Evolutionary conservation across 2,329 filamentous ascomycete species (phyloP).

Genomic region (Aspergillus sp.): DNA sequence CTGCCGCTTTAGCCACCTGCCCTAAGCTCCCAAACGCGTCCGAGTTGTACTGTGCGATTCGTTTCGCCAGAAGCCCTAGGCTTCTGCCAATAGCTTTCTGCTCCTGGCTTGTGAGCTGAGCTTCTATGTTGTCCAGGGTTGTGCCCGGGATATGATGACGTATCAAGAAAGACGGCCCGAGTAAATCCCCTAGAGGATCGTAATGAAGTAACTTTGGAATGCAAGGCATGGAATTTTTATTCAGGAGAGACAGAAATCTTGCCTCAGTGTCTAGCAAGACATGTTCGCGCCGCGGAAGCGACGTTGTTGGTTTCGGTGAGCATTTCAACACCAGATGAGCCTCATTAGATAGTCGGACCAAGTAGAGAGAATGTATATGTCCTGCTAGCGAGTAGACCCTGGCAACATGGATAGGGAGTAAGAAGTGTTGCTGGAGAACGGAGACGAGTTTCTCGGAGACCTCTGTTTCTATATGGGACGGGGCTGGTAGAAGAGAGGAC

Average conservation of each 20-base stretch:
- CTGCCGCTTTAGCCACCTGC: conserved; percentile 46
- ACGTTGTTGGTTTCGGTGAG: conserved; percentile 32
- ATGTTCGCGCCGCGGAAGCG: conserved; percentile 42
- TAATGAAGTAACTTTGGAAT: conserved; percentile 41
- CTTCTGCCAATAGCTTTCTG: conserved; percentile 34
- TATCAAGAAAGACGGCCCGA: conserved; percentile 37
- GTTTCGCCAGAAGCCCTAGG: conserved; percentile 38
- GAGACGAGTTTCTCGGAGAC: conserved; percentile 27
- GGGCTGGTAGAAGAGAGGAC: conserved; percentile 12
- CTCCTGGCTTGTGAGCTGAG: conserved; percentile 29
- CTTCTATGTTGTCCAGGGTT: conserved; percentile 32
- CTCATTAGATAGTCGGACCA: conserved; percentile 40
- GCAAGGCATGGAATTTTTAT: conserved; percentile 31
- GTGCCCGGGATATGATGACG: conserved; percentile 37
- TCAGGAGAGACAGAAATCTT: conserved; percentile 37
- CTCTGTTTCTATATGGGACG: conserved; percentile 10
- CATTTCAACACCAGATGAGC: conserved; percentile 38
- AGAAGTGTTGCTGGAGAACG: conserved; percentile 33
- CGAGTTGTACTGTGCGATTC: conserved; percentile 47
- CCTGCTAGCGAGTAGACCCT: conserved; percentile 25
- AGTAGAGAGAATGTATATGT: conserved; percentile 37
- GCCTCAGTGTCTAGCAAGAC: conserved; percentile 42
- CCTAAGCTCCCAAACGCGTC: conserved; percentile 52
- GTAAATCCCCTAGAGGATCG: conserved; percentile 26
- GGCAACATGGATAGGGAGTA: conserved; percentile 30